A percentile compares a stretch with the other conserved stretches of the same genome.
Evolutionary conservation across 2,329 filamentous ascomycete genomes (phyloP).

Genomic region (Didymella exigua): DNA sequence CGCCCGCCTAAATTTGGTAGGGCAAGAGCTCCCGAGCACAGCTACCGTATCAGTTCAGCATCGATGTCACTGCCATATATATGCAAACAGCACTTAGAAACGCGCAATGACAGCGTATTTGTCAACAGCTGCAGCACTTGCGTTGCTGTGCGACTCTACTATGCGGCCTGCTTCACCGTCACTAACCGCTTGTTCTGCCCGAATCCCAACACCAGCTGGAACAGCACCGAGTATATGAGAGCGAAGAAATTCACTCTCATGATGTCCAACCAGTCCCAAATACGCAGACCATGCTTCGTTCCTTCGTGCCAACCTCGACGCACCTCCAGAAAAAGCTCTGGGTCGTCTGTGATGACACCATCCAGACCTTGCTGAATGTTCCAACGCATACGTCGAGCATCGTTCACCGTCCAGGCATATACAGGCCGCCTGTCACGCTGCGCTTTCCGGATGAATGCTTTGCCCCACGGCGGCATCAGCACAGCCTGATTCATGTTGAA

Average conservation of each 20-base stretch:
- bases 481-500: conserved; percentile 78
- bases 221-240: conserved; percentile 40
- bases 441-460: conserved; percentile 68
- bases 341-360: conserved; percentile 86
- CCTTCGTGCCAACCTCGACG: conserved; percentile 50
- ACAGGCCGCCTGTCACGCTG: conserved; percentile 64
- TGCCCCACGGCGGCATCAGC: conserved; percentile 71
- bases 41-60: not conserved
- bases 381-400: conserved; percentile 80
- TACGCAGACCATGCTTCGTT: conserved; percentile 34
- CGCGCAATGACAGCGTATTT: not conserved
- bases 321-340: conserved; percentile 68
- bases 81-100: not conserved
- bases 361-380: conserved; percentile 70
- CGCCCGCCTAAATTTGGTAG: conserved; percentile 24
- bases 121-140: conserved; percentile 20
- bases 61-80: not conserved
- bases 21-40: conserved; percentile 12
- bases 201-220: conserved; percentile 40
- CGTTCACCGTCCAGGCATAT: conserved; percentile 87
- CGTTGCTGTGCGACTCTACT: conserved; percentile 15
- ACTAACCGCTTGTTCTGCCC: conserved; percentile 27
- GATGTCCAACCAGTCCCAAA: conserved; percentile 41
- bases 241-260: conserved; percentile 43
- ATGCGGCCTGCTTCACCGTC: conserved; percentile 18